These are phyloP conservation scores for Geotrichum candidum DNA, from an alignment of 1,139 yeast species.

Conservation along the genomic window DNA sequence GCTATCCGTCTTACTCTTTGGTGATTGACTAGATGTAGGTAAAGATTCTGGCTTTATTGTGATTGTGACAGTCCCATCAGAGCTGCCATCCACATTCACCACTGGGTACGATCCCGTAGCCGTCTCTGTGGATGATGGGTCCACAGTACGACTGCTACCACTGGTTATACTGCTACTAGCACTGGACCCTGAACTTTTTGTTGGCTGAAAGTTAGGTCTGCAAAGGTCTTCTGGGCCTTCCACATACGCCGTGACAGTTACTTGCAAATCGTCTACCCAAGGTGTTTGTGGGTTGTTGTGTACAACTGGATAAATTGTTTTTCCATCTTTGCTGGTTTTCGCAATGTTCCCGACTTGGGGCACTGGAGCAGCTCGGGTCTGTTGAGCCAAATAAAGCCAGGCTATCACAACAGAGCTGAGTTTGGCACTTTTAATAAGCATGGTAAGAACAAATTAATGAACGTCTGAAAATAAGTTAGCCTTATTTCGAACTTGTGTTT, in stretches of 20 bases:
- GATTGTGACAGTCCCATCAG: constrained; percentile 3
- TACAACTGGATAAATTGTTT: constrained; percentile 3
- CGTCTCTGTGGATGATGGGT: not conserved
- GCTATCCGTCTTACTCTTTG: not conserved
- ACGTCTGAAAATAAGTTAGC: not conserved
- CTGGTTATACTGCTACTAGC: not conserved
- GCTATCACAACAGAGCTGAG: not conserved
- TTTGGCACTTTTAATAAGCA: not conserved
- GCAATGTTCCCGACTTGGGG: not conserved
- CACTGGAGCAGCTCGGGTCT: constrained; percentile 1
- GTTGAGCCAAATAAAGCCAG: not conserved
- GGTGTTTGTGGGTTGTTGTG: constrained; percentile 3
- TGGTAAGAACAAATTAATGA: not conserved
- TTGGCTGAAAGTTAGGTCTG: not conserved
- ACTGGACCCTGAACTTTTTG: not conserved
- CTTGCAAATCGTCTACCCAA: constrained; percentile 6
- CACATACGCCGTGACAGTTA: constrained; percentile 3
- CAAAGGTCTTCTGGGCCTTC: constrained; percentile 2
- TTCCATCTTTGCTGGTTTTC: not conserved
- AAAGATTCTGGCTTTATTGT: not conserved
- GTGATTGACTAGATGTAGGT: not conserved
- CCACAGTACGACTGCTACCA: not conserved
- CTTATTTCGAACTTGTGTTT: not conserved
- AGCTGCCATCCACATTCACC: constrained; percentile 9
- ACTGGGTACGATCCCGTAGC: constrained; percentile 4